phyloP scores from a whole-genome alignment of 176 grass and related monocot species.

The Cenchrus purpureus region DNA sequence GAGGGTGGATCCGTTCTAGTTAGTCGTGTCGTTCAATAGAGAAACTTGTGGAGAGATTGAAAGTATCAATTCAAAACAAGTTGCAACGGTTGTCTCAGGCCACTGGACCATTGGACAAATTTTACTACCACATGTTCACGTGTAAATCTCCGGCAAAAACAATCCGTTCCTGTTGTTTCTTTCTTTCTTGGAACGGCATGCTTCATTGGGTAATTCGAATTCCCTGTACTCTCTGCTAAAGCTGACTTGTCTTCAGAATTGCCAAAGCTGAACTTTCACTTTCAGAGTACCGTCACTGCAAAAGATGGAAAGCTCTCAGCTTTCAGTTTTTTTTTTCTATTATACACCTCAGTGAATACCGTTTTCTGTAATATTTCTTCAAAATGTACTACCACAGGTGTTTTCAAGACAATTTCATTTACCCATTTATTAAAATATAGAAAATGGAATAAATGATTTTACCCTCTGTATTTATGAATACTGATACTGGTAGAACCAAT shows the following conservation, averaged over 20 bases:
- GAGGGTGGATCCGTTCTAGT: conserved; percentile 32
- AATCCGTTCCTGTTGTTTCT: conserved; percentile 5
- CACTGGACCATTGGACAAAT: conserved; percentile 21
- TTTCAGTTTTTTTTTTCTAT: neutral
- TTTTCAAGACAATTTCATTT: neutral
- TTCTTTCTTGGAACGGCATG: neutral
- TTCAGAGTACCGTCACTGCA: conserved; percentile 6
- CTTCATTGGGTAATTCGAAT: conserved; percentile 19
- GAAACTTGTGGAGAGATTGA: conserved; percentile 10
- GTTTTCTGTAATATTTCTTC: neutral
- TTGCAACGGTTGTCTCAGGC: conserved; percentile 39
- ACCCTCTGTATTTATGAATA: neutral
- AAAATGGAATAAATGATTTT: neutral
- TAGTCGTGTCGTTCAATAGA: conserved; percentile 14
- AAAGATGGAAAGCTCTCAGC: neutral
- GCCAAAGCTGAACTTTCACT: conserved; percentile 40
- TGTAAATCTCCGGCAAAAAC: neutral
- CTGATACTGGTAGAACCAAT: neutral
- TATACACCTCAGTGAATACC: neutral
- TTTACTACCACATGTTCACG: conserved; percentile 22
- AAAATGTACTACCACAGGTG: neutral
- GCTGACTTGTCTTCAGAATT: conserved; percentile 17
- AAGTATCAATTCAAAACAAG: conserved; percentile 51
- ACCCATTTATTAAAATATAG: neutral
- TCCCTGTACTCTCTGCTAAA: conserved; percentile 32